A percentile compares a stretch with the other conserved stretches of the same genome.
Evolutionary conservation across 164 flowering plant species (phyloP).

Genomic region (Platanus orientalis): DNA sequence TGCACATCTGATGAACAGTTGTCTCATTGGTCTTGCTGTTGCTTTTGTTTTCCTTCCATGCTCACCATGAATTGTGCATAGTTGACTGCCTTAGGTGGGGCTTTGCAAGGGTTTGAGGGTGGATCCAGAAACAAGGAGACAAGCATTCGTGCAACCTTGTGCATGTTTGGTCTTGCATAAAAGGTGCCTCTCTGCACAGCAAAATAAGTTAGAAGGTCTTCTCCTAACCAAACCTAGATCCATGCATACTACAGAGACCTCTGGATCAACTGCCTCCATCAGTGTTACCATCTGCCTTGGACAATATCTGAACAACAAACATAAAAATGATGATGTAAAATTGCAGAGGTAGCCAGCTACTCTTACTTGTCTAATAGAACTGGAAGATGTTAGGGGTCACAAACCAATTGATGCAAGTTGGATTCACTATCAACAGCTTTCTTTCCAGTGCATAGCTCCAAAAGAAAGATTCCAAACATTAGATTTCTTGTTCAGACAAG

Average conservation of each 20-base stretch:
- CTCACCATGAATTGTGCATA: constrained; percentile 43
- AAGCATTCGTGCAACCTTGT: constrained; percentile 67
- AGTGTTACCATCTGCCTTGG: constrained; percentile 80
- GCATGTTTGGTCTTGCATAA: constrained; percentile 89
- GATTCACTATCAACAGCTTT: constrained; percentile 85
- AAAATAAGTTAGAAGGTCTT: constrained; percentile 85
- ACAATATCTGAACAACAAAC: constrained; percentile 49
- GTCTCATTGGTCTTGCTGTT: constrained; percentile 16
- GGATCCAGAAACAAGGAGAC: constrained; percentile 60
- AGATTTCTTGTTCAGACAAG: constrained; percentile 78
- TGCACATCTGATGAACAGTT: constrained; percentile 65
- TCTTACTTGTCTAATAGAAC: too few relatives aligned
- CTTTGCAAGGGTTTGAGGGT: constrained; percentile 27
- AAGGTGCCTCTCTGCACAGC: constrained; percentile 61
- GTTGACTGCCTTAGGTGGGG: constrained; percentile 37
- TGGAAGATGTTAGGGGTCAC: background rate
- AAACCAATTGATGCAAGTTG: constrained; percentile 89
- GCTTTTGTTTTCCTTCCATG: constrained; percentile 14
- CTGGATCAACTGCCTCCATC: constrained; percentile 93
- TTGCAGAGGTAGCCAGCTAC: background rate
- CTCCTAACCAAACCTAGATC: constrained; percentile 53
- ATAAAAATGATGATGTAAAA: background rate
- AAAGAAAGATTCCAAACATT: constrained; percentile 92
- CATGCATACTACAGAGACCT: constrained; percentile 84
- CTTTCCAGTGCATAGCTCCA: constrained; percentile 87